Evolutionary conservation across 2,329 filamentous ascomycete species (phyloP).

Genomic region (Gaeumannomyces sp.): DNA sequence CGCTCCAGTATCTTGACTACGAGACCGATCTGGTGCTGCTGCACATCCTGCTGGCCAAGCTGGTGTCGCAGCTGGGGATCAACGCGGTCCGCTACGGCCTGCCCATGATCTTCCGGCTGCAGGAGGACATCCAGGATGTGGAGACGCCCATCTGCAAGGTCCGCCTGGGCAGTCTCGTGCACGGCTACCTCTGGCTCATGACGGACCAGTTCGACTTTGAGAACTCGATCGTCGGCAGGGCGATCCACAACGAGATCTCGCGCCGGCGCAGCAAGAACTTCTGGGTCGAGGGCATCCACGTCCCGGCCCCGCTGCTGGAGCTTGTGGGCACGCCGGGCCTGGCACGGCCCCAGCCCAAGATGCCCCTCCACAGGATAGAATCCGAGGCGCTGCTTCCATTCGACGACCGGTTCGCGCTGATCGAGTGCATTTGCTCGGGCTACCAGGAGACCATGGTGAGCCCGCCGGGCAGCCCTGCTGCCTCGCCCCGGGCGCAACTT

Average conservation of each 20-base stretch:
- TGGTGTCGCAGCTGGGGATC: slow-evolving; percentile 73
- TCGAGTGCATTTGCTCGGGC: slow-evolving; percentile 65
- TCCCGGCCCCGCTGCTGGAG: slow-evolving; percentile 62
- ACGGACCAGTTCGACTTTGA: slow-evolving; percentile 74
- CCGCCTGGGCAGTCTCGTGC: slow-evolving; percentile 74
- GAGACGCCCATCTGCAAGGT: slow-evolving; percentile 66
- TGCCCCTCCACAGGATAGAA: slow-evolving; percentile 49
- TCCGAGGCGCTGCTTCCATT: slow-evolving; percentile 66
- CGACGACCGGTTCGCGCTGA: slow-evolving; percentile 63
- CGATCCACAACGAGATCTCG: slow-evolving; percentile 69
- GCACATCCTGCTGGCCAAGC: slow-evolving; percentile 67
- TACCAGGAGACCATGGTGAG: slow-evolving; percentile 57
- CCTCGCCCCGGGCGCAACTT: slow-evolving; percentile 62
- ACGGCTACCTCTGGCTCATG: slow-evolving; percentile 82
- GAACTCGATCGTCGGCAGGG: slow-evolving; percentile 58
- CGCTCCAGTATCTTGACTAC: slow-evolving; percentile 63
- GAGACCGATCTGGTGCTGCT: slow-evolving; percentile 71
- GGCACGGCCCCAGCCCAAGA: slow-evolving; percentile 35
- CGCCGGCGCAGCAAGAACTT: slow-evolving; percentile 67
- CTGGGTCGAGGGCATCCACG: slow-evolving; percentile 69
- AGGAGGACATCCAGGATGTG: slow-evolving; percentile 70
- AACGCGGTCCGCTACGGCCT: slow-evolving; percentile 74
- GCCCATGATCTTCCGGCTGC: slow-evolving; percentile 82
- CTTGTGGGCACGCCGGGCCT: slow-evolving; percentile 51
- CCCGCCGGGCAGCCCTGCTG: slow-evolving; percentile 62